Conservation (phyloP, 306 rosid species). For the Lablab purpureus region DNA sequence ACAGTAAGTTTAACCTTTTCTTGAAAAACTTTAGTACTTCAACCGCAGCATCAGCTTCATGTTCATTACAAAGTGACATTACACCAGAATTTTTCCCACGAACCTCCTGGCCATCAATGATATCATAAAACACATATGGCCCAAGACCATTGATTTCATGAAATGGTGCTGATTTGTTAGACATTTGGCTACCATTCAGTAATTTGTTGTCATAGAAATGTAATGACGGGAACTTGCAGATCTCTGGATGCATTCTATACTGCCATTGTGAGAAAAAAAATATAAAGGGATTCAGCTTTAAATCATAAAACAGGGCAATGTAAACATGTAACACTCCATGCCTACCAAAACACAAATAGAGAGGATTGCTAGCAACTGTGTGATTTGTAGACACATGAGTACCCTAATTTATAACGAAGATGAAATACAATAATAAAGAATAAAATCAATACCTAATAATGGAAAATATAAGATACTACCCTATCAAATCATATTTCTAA, state of each 20-base stretch:
- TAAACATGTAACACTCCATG: constrained; percentile 26
- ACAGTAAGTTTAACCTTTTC: constrained; percentile 61
- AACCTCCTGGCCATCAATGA: constrained; percentile 80
- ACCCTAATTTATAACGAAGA: too few species aligned
- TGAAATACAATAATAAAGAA: too few species aligned
- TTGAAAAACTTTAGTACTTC: constrained; percentile 76
- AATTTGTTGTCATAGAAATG: constrained; percentile 90
- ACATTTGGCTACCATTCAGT: constrained; percentile 79
- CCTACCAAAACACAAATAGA: constrained; percentile 29
- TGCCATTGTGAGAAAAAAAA: constrained; percentile 58
- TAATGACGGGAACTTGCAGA: constrained; percentile 87
- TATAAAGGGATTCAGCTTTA: constrained; percentile 40
- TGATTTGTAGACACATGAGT: too few species aligned
- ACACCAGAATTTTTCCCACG: constrained; percentile 78
- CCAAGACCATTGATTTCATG: constrained; percentile 80
- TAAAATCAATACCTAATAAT: too few species aligned
- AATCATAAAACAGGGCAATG: constrained; percentile 34
- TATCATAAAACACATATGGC: constrained; percentile 87
- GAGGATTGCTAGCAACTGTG: too few species aligned
- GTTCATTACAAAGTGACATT: constrained; percentile 84
- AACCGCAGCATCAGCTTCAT: constrained; percentile 92
- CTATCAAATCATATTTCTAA: too few species aligned
- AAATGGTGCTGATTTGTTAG: constrained; percentile 78
- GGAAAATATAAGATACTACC: too few species aligned
- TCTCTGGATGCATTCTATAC: constrained; percentile 99